Base-by-base conservation (phyloP, 2,329 filamentous ascomycete genomes). In the Diaporthe capsici region DNA sequence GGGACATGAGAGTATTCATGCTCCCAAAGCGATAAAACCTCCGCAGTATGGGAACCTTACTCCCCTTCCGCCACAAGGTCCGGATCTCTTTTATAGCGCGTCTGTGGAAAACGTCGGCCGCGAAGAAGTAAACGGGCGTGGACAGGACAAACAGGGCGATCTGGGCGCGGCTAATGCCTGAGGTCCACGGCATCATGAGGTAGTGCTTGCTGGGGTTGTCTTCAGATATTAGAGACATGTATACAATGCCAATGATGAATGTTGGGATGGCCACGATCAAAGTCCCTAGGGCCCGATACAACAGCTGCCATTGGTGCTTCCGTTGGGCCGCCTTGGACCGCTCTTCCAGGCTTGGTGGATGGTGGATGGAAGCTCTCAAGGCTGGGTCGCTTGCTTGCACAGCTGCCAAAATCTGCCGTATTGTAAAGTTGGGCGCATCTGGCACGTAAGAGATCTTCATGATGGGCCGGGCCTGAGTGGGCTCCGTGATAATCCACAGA, bases 1-100 rank as follows among this genome's bases (percentile, higher is more conserved):
- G 88, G 10, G 94, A 97, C 84, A 98, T 96, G 76, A 98, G 89
- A 86, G 97, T 93, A 82, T 98, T 98, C 96, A 98, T 98, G 86
- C 95, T 98, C 12, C 96, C 96, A 81, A 98, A 98, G n/a, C 94
- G 92, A 83, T 95, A 95, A 81, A 98, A 96, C 20, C 96, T 89
- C 79, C 93, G 90, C 22, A 94, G 80, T 5, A 97, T 82, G 0
- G 95, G 94, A 1, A 93, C 93, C 51, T 89, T 91, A 81, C 95
- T 98, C 39, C 92, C 90, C 3, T 87, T 91, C 31, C 93, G 90
- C 96, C 96, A 98, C 77, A 98, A 87, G 0, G 92, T 89, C 76
- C 88, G 88, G 17, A 98, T 85, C 80, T 98, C 96, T 82, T 95
- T 97, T 78, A 95, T 82, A 0, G 95, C 94, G 55, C 94, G 90